A percentile compares a stretch with the other conserved stretches of the same genome.
Evolutionary conservation across 2,329 filamentous ascomycete genomes (phyloP).

Genomic region (Paecilomyces variotii): DNA sequence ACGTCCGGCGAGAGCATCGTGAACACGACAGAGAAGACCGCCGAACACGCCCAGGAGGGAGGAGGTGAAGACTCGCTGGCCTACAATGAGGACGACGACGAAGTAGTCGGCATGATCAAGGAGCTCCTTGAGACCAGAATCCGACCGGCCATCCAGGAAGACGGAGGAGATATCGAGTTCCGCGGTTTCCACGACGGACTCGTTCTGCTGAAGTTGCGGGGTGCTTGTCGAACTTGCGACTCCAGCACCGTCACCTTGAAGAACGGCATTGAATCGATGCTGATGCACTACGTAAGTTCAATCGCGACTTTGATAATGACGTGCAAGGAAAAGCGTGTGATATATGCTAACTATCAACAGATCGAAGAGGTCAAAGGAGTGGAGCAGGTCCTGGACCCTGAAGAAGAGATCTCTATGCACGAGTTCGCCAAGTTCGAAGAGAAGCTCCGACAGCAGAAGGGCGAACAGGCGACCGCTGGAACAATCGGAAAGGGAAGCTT

Average conservation of each 20-base stretch:
- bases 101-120: slow-evolving; percentile 98
- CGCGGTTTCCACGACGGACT: slow-evolving; percentile 79
- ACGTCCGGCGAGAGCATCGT: slow-evolving; percentile 78
- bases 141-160: slow-evolving; percentile 90
- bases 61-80: slow-evolving; percentile 60
- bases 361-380: slow-evolving; percentile 95
- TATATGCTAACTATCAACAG: slow-evolving; percentile 38
- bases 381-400: slow-evolving; percentile 79
- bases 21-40: slow-evolving; percentile 56
- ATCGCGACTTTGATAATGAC: not conserved
- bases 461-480: slow-evolving; percentile 41
- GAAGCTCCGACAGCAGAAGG: slow-evolving; percentile 57
- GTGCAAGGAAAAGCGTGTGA: not conserved
- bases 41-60: slow-evolving; percentile 42
- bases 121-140: slow-evolving; percentile 93
- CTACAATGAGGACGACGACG: slow-evolving; percentile 84
- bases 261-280: slow-evolving; percentile 96
- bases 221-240: slow-evolving; percentile 92
- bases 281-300: slow-evolving; percentile 81
- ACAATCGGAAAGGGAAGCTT: slow-evolving; percentile 45
- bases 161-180: slow-evolving; percentile 95
- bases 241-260: slow-evolving; percentile 94
- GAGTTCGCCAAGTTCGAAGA: slow-evolving; percentile 96
- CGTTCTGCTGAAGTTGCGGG: slow-evolving; percentile 79
- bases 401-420: slow-evolving; percentile 76